Conservation (phyloP, 371 early-diverging fungal genomes). For the Quaeritorhiza haematococci region DNA sequence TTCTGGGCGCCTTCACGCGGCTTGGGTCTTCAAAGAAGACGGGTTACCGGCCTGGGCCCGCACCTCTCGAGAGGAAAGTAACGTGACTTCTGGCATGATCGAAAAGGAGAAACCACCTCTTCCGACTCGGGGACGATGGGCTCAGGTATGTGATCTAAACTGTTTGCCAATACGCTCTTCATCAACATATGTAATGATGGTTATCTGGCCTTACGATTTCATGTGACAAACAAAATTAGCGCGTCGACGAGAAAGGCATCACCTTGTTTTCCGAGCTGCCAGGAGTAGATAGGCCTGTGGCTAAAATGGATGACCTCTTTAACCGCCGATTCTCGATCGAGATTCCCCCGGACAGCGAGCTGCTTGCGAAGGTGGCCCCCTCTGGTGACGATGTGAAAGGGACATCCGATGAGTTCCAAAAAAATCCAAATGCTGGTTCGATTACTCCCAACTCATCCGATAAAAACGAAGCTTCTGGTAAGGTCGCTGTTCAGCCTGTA, state of each 20-base stretch:
- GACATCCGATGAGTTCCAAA: no score
- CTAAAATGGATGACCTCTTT: slow-evolving; percentile 12
- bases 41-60: slow-evolving; percentile 29
- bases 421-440: no score
- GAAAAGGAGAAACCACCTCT: not conserved
- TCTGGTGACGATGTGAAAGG: no score
- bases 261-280: slow-evolving; percentile 16
- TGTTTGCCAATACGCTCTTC: no score
- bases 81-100: not conserved
- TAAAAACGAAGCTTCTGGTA: no score
- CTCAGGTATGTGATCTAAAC: slow-evolving; percentile 7
- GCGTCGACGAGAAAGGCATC: slow-evolving; percentile 13
- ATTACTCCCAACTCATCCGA: no score
- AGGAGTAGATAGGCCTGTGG: slow-evolving; percentile 10
- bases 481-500: no score
- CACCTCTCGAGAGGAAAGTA: not conserved
- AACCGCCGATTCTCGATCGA: slow-evolving; percentile 26
- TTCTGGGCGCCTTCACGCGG: slow-evolving; percentile 12
- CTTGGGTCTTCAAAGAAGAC: slow-evolving; percentile 17
- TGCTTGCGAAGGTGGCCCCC: no score
- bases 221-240: no score
- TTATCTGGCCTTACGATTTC: no score
- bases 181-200: no score
- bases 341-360: not conserved
- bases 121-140: slow-evolving; percentile 20